These are phyloP conservation scores for Melaleuca alternifolia DNA, from an alignment of 345 rosid species.

Conservation along the genomic window DNA sequence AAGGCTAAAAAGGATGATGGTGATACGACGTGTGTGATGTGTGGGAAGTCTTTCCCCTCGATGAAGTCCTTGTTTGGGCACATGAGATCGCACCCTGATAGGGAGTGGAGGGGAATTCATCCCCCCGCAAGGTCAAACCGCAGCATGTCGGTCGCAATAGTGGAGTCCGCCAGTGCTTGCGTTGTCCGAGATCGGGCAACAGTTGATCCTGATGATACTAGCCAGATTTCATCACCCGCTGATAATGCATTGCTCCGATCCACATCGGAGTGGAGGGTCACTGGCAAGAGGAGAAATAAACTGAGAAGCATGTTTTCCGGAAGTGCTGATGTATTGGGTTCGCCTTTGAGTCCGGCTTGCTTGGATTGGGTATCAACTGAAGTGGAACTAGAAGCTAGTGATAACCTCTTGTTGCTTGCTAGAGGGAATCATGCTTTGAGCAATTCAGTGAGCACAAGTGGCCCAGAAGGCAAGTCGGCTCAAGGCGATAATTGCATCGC, in stretches of 20 bases:
- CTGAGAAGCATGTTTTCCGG: not conserved
- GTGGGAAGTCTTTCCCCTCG: constrained; percentile 25
- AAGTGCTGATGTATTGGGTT: not conserved
- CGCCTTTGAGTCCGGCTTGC: not conserved
- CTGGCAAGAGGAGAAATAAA: not conserved
- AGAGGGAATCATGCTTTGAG: not conserved
- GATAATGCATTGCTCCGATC: not conserved
- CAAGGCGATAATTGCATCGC: not conserved
- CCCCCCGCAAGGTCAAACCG: constrained; percentile 12
- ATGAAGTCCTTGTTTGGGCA: constrained; percentile 43
- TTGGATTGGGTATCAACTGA: not conserved
- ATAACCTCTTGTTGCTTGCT: constrained; percentile 22
- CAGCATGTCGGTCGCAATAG: not conserved
- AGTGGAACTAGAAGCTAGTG: constrained; percentile 10
- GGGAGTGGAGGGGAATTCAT: constrained; percentile 40
- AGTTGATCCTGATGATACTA: not conserved
- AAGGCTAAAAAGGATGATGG: not conserved
- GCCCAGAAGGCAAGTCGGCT: not conserved
- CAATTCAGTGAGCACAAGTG: not conserved
- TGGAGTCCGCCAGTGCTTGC: not conserved
- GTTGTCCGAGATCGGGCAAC: not conserved
- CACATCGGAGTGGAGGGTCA: not conserved
- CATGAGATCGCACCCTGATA: constrained; percentile 48
- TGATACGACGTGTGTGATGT: constrained; percentile 13
- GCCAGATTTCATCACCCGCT: not conserved